These are phyloP conservation scores for Backusella morwellensis DNA, from an alignment of 192 early-diverging fungal genomes.

Conservation along the genomic window DNA sequence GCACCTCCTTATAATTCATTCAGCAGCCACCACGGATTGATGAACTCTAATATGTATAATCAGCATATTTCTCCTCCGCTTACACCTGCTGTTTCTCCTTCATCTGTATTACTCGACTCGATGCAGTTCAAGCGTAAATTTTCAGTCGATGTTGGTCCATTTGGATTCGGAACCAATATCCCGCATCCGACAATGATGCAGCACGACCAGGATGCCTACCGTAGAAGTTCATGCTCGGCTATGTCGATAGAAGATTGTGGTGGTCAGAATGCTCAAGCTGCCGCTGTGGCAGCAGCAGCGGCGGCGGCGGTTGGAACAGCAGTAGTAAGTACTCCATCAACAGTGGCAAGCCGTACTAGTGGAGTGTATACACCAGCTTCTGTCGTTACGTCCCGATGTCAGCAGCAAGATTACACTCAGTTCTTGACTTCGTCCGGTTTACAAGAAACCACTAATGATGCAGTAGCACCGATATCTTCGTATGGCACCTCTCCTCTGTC, in stretches of 20 bases:
- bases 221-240: slow-evolving; percentile 32
- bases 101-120: slow-evolving; percentile 24
- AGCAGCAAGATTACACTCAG: not conserved
- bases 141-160: slow-evolving; percentile 33
- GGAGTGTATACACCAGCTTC: not conserved
- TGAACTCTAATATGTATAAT: not conserved
- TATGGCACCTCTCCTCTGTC: not conserved
- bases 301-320: slow-evolving; percentile 16
- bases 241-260: slow-evolving; percentile 22
- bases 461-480: not conserved
- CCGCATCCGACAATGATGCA: slow-evolving; percentile 16
- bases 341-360: not conserved
- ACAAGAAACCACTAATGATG: not conserved
- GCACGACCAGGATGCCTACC: slow-evolving; percentile 21
- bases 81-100: slow-evolving; percentile 36
- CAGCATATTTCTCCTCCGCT: slow-evolving; percentile 34
- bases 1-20: slow-evolving; percentile 6
- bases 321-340: slow-evolving; percentile 23
- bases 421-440: slow-evolving; percentile 25
- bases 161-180: slow-evolving; percentile 25
- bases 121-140: slow-evolving; percentile 36
- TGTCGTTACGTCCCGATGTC: not conserved
- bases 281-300: slow-evolving; percentile 16
- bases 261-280: not conserved
- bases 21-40: not conserved